A percentile compares a stretch with the other conserved stretches of the same genome.
Evolutionary conservation across 2,329 filamentous ascomycete species (phyloP).

Genomic region (Nannizziopsis barbatae): DNA sequence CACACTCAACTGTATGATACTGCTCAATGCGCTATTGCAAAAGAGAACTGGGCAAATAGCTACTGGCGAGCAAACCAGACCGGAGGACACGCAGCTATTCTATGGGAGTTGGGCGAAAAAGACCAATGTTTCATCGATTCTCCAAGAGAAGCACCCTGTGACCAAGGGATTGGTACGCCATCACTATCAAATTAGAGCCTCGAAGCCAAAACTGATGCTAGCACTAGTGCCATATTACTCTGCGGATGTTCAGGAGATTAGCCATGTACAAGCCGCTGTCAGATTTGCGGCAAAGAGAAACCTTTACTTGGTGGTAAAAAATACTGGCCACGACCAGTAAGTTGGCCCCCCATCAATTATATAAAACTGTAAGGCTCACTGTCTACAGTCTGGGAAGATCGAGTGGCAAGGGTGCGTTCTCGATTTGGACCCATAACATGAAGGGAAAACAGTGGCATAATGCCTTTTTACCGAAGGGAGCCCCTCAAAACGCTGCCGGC

Average conservation of each 20-base stretch:
- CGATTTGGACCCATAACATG: conserved; percentile 24
- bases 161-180: conserved; percentile 18
- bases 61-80: conserved; percentile 20
- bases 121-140: conserved; percentile 23
- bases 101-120: conserved; percentile 23
- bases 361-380: background rate
- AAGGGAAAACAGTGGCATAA: conserved; percentile 21
- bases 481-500: conserved; percentile 14
- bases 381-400: conserved; percentile 19
- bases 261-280: conserved; percentile 17
- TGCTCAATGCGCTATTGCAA: conserved; percentile 13
- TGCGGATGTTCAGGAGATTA: conserved; percentile 14
- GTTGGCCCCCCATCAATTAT: background rate
- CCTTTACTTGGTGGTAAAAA: conserved; percentile 22
- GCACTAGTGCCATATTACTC: conserved; percentile 20
- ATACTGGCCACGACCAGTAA: conserved; percentile 23
- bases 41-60: conserved; percentile 16
- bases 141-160: conserved; percentile 16
- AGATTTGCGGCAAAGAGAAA: conserved; percentile 21
- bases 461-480: conserved; percentile 17
- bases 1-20: conserved; percentile 14
- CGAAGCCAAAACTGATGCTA: background rate
- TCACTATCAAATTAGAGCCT: background rate
- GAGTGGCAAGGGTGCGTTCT: conserved; percentile 19
- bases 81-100: conserved; percentile 21